phyloP scores from a whole-genome alignment of 2,329 filamentous ascomycete species.

The Truncatella angustata region DNA sequence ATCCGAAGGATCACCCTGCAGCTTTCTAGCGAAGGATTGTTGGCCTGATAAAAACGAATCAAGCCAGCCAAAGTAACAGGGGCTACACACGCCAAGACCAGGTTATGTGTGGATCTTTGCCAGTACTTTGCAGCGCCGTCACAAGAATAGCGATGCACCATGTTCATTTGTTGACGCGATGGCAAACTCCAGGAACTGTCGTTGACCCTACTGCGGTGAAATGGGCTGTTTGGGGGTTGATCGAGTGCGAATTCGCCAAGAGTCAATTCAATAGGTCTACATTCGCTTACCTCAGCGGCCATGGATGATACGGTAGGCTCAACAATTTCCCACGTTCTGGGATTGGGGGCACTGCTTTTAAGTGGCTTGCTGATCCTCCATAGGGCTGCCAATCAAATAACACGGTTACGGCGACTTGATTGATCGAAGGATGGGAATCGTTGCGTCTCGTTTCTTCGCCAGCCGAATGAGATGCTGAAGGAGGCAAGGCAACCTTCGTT shows the following conservation, averaged over 20 bases:
- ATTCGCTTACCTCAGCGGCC: not conserved
- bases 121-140: not conserved
- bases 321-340: slow-evolving; percentile 2
- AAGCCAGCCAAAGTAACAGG: no score
- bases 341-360: not conserved
- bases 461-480: not conserved
- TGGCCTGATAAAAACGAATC: slow-evolving; percentile 1
- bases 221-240: no score
- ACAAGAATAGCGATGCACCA: not conserved
- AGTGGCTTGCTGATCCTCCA: slow-evolving; percentile 6
- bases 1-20: not conserved
- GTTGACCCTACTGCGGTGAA: no score
- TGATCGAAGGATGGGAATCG: not conserved
- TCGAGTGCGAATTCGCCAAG: not conserved
- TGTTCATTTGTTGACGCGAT: slow-evolving; percentile 1
- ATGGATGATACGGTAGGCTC: not conserved
- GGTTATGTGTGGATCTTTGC: no score
- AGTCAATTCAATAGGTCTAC: not conserved
- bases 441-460: not conserved
- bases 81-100: not conserved
- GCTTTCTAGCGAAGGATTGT: not conserved
- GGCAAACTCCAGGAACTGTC: slow-evolving; percentile 8
- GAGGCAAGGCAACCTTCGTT: no score
- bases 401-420: no score
- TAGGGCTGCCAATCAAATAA: slow-evolving; percentile 13